Base-by-base conservation (phyloP, 2,329 filamentous ascomycete genomes). In the Aspergillus sp. region DNA sequence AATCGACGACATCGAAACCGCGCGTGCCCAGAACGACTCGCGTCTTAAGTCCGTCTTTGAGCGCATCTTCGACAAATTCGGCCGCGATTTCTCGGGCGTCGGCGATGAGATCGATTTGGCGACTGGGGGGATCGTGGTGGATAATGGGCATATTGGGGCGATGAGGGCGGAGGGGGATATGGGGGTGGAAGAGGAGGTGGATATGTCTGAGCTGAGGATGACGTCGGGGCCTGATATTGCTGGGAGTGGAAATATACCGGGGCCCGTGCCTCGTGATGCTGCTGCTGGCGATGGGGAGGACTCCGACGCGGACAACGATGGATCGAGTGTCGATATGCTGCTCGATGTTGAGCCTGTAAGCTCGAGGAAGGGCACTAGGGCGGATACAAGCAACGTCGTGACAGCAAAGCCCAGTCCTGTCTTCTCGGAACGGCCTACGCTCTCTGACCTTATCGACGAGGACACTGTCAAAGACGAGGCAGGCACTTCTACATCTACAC, bases 61-160 rank as follows among this genome's bases (percentile, higher is more conserved):
- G 52, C 68, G 75, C 35, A 93, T 96, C 34, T 94, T 94, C 53
- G 75, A 81, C 39, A 95, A 93, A 57, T 95, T 93, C 55, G 78
- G 72, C 33, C 78, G 71, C 42, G 82, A 95, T 54, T 94, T 94
- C 50, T 77, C 78, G 2, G 82, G 79, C 4, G 71, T 89, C 31
- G 86, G 81, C 33, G 89, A 96, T 57, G 86, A 94, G 61, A 86
- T 96, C 48, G 85, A 96, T 57, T 67, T 94, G 35, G 67, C 69
- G 30, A 89, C 83, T 0, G 86, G 85, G 33, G 69, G 83, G 37
- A 78, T 96, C 29, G 71, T 93, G n/a, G 78, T 95, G 35, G 74
- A 96, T 58, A 91, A 94, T 66, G 89, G 91, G 0, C 91, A 96
- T 61, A 57, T 95, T 32, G 56, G 72, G 31, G 57, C 74, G 50